Conservation (phyloP, 805 yeast genomes). For the Candida argentea region DNA sequence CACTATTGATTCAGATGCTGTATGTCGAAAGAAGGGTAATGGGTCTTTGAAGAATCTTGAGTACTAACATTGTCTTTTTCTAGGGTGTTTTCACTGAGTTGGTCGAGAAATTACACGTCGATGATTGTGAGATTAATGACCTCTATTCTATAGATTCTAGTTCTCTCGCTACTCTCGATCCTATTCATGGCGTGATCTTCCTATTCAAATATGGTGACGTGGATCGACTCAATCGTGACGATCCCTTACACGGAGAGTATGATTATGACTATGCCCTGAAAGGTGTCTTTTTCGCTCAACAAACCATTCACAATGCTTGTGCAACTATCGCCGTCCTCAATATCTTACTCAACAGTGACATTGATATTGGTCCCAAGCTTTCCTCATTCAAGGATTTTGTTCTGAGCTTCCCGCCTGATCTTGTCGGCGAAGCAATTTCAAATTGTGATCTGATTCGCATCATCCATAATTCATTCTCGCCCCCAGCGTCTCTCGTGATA, state of each 20-base stretch:
- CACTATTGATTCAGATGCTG: slow-evolving; percentile 58
- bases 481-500: slow-evolving; percentile 46
- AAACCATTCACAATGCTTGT: slow-evolving; percentile 59
- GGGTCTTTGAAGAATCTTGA: neutral
- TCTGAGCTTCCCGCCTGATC: slow-evolving; percentile 41
- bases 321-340: slow-evolving; percentile 66
- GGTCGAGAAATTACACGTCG: slow-evolving; percentile 44
- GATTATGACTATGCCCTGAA: slow-evolving; percentile 22
- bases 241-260: slow-evolving; percentile 36
- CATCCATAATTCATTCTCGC: slow-evolving; percentile 52
- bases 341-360: slow-evolving; percentile 34
- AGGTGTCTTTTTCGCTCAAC: slow-evolving; percentile 50
- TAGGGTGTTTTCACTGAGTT: slow-evolving; percentile 55
- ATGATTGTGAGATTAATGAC: slow-evolving; percentile 48
- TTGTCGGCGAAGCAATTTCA: slow-evolving; percentile 52
- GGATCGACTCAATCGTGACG: slow-evolving; percentile 20
- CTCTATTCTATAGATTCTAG: slow-evolving; percentile 42
- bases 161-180: slow-evolving; percentile 22
- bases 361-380: slow-evolving; percentile 42
- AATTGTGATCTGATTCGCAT: slow-evolving; percentile 46
- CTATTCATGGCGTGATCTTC: slow-evolving; percentile 51
- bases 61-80: neutral
- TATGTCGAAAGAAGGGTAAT: slow-evolving; percentile 12
- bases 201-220: slow-evolving; percentile 48
- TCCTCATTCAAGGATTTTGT: slow-evolving; percentile 39